Evolutionary conservation across 1,139 yeast genomes (phyloP).

Genomic region (Suhomyces atakaporum): DNA sequence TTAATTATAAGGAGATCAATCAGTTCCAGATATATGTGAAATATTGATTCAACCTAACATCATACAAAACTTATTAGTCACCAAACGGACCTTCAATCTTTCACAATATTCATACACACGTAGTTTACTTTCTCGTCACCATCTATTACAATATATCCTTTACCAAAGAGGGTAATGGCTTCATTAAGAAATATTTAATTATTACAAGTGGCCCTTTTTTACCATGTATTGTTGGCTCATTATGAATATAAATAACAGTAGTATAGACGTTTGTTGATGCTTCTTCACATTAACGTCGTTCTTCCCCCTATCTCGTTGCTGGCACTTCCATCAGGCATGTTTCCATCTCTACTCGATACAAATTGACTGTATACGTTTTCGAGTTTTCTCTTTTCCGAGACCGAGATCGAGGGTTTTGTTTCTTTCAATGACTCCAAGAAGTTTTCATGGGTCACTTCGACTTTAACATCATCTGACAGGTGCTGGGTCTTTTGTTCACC

Average conservation of each 20-base stretch:
- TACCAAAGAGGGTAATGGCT: too few species aligned
- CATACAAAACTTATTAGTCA: too few species aligned
- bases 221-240: too few species aligned
- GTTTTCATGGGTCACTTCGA: slow-evolving; percentile 53
- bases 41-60: too few species aligned
- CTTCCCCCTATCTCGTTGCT: slow-evolving; percentile 87
- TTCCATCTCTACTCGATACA: slow-evolving; percentile 78
- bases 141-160: too few species aligned
- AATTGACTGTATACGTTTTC: slow-evolving; percentile 69
- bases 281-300: slow-evolving; percentile 60
- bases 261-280: background rate
- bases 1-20: too few species aligned
- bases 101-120: too few species aligned
- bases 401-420: slow-evolving; percentile 86
- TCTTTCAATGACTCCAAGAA: slow-evolving; percentile 66
- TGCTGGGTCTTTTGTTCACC: slow-evolving; percentile 13
- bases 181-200: too few species aligned
- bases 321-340: slow-evolving; percentile 84
- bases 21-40: too few species aligned
- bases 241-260: background rate
- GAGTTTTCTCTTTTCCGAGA: slow-evolving; percentile 66
- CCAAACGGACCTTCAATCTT: too few species aligned
- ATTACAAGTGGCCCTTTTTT: too few species aligned
- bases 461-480: slow-evolving; percentile 21
- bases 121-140: too few species aligned